Evolutionary conservation across 768 basidiomycete species (phyloP).

Genomic region (Auricularia sp.): DNA sequence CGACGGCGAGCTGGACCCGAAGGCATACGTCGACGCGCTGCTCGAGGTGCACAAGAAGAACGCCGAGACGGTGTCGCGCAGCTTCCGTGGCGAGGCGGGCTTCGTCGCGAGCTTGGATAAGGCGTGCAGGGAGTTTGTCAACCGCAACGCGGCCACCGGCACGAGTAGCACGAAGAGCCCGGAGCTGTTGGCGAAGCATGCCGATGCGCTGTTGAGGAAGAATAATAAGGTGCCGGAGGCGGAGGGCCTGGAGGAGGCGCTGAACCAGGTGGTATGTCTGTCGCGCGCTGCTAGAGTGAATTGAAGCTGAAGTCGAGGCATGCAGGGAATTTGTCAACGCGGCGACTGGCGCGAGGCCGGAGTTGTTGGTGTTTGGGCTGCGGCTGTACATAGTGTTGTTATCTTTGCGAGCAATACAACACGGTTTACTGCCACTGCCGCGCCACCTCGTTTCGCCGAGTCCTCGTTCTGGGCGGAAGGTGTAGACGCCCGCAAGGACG

Average conservation of each 20-base stretch:
- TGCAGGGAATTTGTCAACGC: no score
- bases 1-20: slow-evolving; percentile 55
- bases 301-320: no score
- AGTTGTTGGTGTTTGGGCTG: no score
- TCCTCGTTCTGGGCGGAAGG: no score
- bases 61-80: slow-evolving; percentile 82
- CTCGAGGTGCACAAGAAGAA: slow-evolving; percentile 89
- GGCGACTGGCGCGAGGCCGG: no score
- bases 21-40: slow-evolving; percentile 87
- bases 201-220: slow-evolving; percentile 82
- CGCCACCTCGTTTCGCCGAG: no score
- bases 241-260: slow-evolving; percentile 75
- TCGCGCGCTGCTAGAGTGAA: no score
- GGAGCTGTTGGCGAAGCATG: slow-evolving; percentile 84
- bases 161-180: slow-evolving; percentile 74
- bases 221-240: slow-evolving; percentile 94
- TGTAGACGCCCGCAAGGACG: no score
- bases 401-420: no score
- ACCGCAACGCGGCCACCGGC: slow-evolving; percentile 83
- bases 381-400: no score
- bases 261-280: slow-evolving; percentile 77
- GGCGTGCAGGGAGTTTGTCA: slow-evolving; percentile 93
- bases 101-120: slow-evolving; percentile 85
- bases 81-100: slow-evolving; percentile 80
- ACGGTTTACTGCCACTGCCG: no score